Percentiles rank a stretch among this genome's conserved stretches.
Evolutionary conservation across 106 monocot species (phyloP).

Genomic region (Dendrobium nobile): DNA sequence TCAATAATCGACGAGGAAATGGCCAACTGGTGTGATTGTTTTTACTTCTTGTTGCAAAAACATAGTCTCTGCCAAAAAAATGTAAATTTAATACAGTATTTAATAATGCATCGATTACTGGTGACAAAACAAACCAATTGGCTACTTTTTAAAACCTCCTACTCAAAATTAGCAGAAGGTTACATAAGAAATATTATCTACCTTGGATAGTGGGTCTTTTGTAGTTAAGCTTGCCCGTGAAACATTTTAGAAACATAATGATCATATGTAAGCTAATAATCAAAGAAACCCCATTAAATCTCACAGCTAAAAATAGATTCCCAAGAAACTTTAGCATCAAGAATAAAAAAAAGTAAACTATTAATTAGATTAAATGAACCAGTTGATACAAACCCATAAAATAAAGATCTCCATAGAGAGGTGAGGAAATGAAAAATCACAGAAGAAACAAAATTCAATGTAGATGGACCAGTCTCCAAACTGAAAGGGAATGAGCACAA

Average conservation of each 20-base stretch:
- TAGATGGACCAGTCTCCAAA: too few species aligned
- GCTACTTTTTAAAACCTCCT: constrained; percentile 1
- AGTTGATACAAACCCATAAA: not conserved
- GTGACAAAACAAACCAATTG: not conserved
- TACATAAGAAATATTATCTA: not conserved
- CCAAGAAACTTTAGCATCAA: not conserved
- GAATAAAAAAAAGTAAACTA: not conserved
- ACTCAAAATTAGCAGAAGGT: not conserved
- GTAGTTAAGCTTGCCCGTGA: not conserved
- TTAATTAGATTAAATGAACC: not conserved
- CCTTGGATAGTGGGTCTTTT: not conserved
- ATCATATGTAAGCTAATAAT: not conserved
- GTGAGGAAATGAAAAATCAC: not conserved
- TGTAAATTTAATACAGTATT: not conserved
- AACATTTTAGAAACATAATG: not conserved
- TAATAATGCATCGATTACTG: not conserved
- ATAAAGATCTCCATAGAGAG: not conserved
- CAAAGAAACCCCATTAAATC: not conserved
- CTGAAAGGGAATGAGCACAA: too few species aligned
- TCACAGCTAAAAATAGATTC: not conserved
- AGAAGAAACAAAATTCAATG: not conserved
- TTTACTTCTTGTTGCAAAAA: constrained; percentile 57
- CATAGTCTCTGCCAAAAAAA: constrained; percentile 59
- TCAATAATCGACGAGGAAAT: constrained; percentile 41
- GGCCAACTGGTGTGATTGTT: constrained; percentile 62